Evolutionary conservation across 805 yeast species (phyloP), one percentile per base, ranked within the genome.

Genomic region (Torulaspora quercuum): DNA sequence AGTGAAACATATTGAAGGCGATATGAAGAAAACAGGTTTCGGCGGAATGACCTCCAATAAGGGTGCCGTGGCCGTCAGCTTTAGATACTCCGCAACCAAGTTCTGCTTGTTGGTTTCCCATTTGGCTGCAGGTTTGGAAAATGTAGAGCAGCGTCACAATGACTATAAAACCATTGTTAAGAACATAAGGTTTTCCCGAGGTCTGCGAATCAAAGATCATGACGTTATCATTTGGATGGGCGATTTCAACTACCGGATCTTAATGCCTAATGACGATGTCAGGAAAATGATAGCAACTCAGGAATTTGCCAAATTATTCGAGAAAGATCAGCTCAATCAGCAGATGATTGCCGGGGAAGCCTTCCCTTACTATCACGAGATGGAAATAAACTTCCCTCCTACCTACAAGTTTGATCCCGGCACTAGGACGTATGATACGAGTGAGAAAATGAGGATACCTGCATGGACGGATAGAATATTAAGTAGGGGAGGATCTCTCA

Each of bases 391-490:
- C 12, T 90, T 92, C 52, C 73, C 82, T 6, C 99, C 99, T 5
- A 92, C 99, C 0, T 92, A 92, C 63, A 92, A 92, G 57, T 92
- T 82, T 58, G 95, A 92, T 56, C 82, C 85, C 32, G 94, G 95
- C 4, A 82, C 95, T 0, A 75, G 73, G 30, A 63, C 55, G 2
- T 92, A 89, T 57, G 99, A 92, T 58, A 75, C 95, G 0, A 80
- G 94, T 25, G 97, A 90, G 52, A 92, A 92, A 61, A 80, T 79
- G 60, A 75, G 99, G 44, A 79, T 85, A 8, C 99, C 98, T 1
- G 94, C 98, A 0, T 92, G 98, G 98, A 89, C 97, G 3, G 99
- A 92, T 64, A 67, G 98, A 39, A 79, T 90, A 20, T 61, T 89
- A 31, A 80, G 78, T 52, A 67, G 82, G 16, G 79, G 83, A 10